These are phyloP conservation scores for Ascochyta koolunga DNA, from an alignment of 2,329 filamentous ascomycete species.

Conservation along the genomic window DNA sequence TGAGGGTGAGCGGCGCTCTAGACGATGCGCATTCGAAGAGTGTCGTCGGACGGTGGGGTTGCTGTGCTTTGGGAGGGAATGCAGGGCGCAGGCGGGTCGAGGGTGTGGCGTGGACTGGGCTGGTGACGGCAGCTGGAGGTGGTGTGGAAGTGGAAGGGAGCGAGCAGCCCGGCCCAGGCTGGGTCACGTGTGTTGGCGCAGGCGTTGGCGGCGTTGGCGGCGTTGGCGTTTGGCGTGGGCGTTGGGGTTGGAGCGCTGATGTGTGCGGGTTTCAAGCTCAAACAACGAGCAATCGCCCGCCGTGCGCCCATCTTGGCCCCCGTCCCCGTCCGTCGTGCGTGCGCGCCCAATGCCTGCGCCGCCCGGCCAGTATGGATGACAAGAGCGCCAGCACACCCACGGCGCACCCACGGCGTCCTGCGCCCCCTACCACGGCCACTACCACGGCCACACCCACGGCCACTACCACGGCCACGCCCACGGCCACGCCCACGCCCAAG, in stretches of 20 bases:
- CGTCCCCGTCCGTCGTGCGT: slow-evolving; percentile 4
- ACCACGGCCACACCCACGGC: slow-evolving; percentile 2
- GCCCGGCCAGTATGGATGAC: slow-evolving; percentile 43
- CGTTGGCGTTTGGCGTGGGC: background rate
- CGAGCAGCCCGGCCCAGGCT: background rate
- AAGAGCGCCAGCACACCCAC: slow-evolving; percentile 26
- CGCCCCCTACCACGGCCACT: background rate
- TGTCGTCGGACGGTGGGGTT: slow-evolving; percentile 14
- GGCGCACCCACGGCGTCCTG: slow-evolving; percentile 19
- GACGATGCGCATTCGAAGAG: slow-evolving; percentile 39
- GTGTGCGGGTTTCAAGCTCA: slow-evolving; percentile 12
- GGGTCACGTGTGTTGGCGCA: background rate
- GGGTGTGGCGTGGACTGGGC: slow-evolving; percentile 10
- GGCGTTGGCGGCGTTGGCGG: background rate
- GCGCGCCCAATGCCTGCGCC: slow-evolving; percentile 26
- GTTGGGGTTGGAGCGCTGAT: too few relatives aligned
- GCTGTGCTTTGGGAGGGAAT: slow-evolving; percentile 5
- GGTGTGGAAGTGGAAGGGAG: slow-evolving; percentile 11
- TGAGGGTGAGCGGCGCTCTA: slow-evolving; percentile 31
- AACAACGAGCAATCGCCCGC: slow-evolving; percentile 4
- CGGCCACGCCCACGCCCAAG: slow-evolving; percentile 42
- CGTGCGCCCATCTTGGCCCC: slow-evolving; percentile 7
- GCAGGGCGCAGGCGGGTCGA: slow-evolving; percentile 6
- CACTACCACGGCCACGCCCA: background rate
- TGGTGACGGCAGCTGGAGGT: slow-evolving; percentile 19